These are phyloP conservation scores for Boletus sp. DNA, from an alignment of 768 basidiomycete genomes.

Conservation along the genomic window DNA sequence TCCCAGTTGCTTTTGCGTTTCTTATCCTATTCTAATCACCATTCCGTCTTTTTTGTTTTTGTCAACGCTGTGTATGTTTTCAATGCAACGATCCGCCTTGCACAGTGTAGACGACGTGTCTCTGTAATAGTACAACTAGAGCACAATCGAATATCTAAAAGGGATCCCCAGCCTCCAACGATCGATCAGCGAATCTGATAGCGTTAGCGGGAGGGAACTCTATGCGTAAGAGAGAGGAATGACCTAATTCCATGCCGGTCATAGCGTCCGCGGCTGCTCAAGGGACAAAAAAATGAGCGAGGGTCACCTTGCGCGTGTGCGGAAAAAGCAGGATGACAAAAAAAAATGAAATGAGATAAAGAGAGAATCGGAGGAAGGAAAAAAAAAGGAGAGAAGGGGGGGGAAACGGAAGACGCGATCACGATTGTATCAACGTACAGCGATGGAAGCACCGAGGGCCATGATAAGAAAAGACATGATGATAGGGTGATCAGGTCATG, in stretches of 20 bases:
- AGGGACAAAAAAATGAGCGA: not conserved
- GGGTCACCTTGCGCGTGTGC: not conserved
- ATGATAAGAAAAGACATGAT: constrained; percentile 1
- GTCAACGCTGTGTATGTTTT: constrained; percentile 9
- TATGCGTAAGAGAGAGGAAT: constrained; percentile 1
- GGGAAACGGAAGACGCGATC: not conserved
- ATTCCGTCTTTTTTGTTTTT: not conserved
- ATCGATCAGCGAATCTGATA: not conserved
- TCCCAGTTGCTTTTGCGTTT: not conserved
- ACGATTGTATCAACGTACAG: constrained; percentile 22
- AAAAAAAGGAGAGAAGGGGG: too few species aligned
- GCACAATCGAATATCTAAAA: constrained; percentile 15
- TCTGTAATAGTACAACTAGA: constrained; percentile 20
- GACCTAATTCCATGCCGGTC: constrained; percentile 18
- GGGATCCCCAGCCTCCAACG: not conserved
- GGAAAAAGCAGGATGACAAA: not conserved
- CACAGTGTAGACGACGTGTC: not conserved
- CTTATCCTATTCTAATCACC: constrained; percentile 1
- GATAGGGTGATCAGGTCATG: not conserved
- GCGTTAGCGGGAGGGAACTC: not conserved
- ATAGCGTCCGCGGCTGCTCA: constrained; percentile 13
- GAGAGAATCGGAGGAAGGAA: not conserved
- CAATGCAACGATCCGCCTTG: not conserved
- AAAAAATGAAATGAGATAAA: not conserved
- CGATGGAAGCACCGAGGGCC: constrained; percentile 5